phyloP scores from a whole-genome alignment of 805 yeast species.

The Saturnispora besseyi region DNA sequence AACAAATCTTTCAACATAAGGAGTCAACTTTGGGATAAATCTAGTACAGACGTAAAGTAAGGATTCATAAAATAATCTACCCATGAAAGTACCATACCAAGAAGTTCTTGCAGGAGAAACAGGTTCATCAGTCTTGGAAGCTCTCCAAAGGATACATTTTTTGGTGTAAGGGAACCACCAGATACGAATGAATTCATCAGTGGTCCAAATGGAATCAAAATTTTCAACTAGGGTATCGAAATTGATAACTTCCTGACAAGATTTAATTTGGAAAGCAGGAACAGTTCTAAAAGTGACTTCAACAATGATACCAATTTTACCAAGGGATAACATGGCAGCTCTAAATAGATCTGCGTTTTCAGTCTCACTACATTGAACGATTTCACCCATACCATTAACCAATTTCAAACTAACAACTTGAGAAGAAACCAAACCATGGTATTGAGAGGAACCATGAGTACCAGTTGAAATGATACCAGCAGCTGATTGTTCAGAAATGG shows the following conservation, averaged over 20 bases:
- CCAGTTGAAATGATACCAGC: constrained; percentile 98
- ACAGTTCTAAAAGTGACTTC: constrained; percentile 78
- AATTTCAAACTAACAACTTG: constrained; percentile 74
- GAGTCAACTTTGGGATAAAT: constrained; percentile 67
- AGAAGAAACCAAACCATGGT: constrained; percentile 82
- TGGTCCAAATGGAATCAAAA: constrained; percentile 79
- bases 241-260: constrained; percentile 71
- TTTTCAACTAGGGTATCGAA: constrained; percentile 62
- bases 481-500: constrained; percentile 85
- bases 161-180: constrained; percentile 98
- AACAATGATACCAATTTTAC: constrained; percentile 85
- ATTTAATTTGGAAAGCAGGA: constrained; percentile 73
- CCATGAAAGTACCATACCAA: constrained; percentile 79
- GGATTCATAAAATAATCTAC: constrained; percentile 72
- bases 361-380: constrained; percentile 55
- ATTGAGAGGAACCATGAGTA: constrained; percentile 92
- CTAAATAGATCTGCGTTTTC: constrained; percentile 59
- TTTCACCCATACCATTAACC: constrained; percentile 67
- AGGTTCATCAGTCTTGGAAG: constrained; percentile 61
- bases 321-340: constrained; percentile 79
- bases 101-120: constrained; percentile 56
- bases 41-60: constrained; percentile 73
- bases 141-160: constrained; percentile 87
- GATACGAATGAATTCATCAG: constrained; percentile 81
- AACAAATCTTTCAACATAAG: constrained; percentile 74